Evolutionary conservation across 129 eudicot species (phyloP), one percentile per base, ranked within the genome.

Genomic region (Saposhnikovia divaricata): DNA sequence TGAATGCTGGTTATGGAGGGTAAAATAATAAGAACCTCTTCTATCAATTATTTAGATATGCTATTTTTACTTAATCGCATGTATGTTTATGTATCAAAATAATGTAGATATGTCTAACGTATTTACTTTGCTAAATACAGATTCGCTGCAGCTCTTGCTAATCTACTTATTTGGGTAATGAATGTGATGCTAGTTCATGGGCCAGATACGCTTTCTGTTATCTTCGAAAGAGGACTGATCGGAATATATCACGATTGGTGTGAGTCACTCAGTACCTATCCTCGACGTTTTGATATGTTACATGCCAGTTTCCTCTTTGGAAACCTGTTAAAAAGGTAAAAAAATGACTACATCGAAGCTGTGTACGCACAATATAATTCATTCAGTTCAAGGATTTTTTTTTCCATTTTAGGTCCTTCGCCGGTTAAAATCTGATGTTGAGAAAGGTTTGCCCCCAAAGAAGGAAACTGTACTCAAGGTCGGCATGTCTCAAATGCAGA

Each of bases 1-100:
- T 96, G 99, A 96, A 87, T 85, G 98, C 99, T 76, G 93, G 93
- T 77, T 91, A 87, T 79, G 99, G 99, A 91, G 99, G 99, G 99
- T 95, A 82, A 84, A 87, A 79, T 78, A 9, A 19, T 57, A 42
- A 10, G 55, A 81, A 8, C 18, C 13, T 39, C 44, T 39, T 39
- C 0, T 4, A n/a, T 23, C 3, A 4, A 5, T 72, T 43, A 21
- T 21, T 0, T 23, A 5, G 53, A 42, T 37, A 23, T 73, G 16
- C 50, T n/a, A 73, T 9, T 12, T 65, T 14, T 68, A 14, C 42
- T 5, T 43, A 27, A 19, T 69, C 1, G 21, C 4, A 9, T 4
- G 40, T 39, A 72, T 69, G 1, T 69, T 46, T 11, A 27, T 13
- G 12, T 12, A 69, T 15, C 27, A 70, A 6, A 38, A 16, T 11